Percentiles rank a stretch among this genome's conserved stretches.
These are phyloP conservation scores for Pythium biforme DNA, from an alignment of 352 stramenopile species.

Conservation along the genomic window DNA sequence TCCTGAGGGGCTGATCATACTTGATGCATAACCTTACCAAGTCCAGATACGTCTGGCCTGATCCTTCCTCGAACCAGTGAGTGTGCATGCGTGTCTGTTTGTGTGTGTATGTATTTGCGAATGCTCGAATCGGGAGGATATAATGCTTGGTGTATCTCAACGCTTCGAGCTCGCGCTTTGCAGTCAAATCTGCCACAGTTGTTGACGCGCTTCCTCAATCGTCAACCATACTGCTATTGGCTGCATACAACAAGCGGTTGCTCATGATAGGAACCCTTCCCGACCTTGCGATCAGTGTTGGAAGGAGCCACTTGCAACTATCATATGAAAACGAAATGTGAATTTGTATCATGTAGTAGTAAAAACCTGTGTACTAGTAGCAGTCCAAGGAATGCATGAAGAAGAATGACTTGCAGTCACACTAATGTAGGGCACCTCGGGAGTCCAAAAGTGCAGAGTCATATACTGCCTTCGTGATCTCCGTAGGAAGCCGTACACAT, in stretches of 20 bases:
- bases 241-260: constrained; percentile 85
- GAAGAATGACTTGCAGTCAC: too few relatives aligned
- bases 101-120: not conserved
- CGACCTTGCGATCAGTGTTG: constrained; percentile 58
- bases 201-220: constrained; percentile 56
- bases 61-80: constrained; percentile 48
- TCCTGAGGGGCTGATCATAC: constrained; percentile 82
- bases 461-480: too few relatives aligned
- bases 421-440: too few relatives aligned
- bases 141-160: too few relatives aligned
- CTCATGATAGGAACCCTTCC: constrained; percentile 90
- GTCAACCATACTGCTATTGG: constrained; percentile 86
- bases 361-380: too few relatives aligned
- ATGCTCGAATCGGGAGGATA: not conserved
- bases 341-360: not conserved
- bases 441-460: too few relatives aligned
- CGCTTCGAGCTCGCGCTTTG: constrained; percentile 23
- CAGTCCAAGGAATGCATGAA: too few relatives aligned
- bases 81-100: constrained; percentile 13
- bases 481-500: too few relatives aligned
- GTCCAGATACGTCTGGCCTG: constrained; percentile 79
- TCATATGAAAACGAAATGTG: constrained; percentile 34
- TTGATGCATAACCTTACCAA: constrained; percentile 80
- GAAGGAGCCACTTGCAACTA: constrained; percentile 88
- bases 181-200: constrained; percentile 88